A percentile compares a stretch with the other conserved stretches of the same genome.
Conservation (phyloP, 139 green algal species). For the Picochlorum costavermella region DNA sequence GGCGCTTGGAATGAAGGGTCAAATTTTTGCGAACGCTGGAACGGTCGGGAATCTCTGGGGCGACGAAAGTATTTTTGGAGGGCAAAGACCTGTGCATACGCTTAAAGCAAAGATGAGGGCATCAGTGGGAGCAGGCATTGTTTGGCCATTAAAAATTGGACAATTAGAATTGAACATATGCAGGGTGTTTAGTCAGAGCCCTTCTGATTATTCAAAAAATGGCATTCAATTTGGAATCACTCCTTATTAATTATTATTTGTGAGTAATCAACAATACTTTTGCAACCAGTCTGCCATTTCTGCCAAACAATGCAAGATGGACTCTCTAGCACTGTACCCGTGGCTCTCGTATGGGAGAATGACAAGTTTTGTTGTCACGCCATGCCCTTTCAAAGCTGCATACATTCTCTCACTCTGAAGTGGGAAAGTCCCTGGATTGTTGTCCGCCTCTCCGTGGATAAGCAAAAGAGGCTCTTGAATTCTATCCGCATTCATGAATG, state of each 20-base stretch:
- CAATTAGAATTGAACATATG: conserved; percentile 28
- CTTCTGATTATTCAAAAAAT: conserved; percentile 38
- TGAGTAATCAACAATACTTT: conserved; percentile 28
- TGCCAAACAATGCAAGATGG: conserved; percentile 63
- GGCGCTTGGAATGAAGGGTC: conserved; percentile 46
- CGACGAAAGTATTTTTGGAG: background rate
- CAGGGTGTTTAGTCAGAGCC: conserved; percentile 26
- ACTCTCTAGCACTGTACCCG: conserved; percentile 67
- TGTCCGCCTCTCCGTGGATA: conserved; percentile 95
- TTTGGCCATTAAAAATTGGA: conserved; percentile 26
- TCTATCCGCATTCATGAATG: conserved; percentile 84
- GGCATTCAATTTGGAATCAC: conserved; percentile 66
- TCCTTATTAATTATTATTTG: background rate
- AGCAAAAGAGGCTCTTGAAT: conserved; percentile 90
- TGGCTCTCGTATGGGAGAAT: conserved; percentile 92
- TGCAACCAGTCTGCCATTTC: conserved; percentile 75
- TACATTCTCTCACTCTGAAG: conserved; percentile 92
- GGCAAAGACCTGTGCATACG: background rate
- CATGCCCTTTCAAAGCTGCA: conserved; percentile 79
- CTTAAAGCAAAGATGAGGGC: conserved; percentile 10
- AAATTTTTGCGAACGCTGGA: conserved; percentile 68
- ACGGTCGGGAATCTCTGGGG: conserved; percentile 36
- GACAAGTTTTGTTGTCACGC: conserved; percentile 67
- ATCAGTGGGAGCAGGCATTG: conserved; percentile 17
- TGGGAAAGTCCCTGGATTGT: conserved; percentile 78